Evolutionary conservation across 1,284 basidiomycete genomes (phyloP).

Genomic region (Ganoderma leucocontextum): DNA sequence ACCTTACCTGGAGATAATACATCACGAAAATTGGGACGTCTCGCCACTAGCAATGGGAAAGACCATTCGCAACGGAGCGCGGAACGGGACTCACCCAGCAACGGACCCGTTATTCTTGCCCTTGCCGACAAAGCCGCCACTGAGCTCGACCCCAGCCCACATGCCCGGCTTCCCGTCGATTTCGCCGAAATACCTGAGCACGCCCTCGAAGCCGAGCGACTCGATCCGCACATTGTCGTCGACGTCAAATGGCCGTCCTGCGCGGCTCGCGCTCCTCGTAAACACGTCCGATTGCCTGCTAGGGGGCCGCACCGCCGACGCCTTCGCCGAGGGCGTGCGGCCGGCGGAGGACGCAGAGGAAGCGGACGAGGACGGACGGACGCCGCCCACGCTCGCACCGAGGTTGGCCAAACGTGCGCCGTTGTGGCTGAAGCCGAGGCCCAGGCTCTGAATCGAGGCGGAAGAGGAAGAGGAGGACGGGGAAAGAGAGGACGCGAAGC

Average conservation of each 20-base stretch:
- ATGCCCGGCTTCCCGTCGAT: constrained; percentile 87
- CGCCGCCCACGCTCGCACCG: constrained; percentile 39
- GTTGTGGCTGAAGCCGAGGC: constrained; percentile 35
- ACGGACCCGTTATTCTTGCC: constrained; percentile 97
- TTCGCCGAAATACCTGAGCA: constrained; percentile 79
- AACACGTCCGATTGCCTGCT: constrained; percentile 72
- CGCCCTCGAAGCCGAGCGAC: constrained; percentile 86
- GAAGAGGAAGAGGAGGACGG: constrained; percentile 45
- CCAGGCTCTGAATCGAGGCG: constrained; percentile 2
- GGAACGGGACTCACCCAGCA: constrained; percentile 70
- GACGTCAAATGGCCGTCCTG: constrained; percentile 62
- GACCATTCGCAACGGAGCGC: not conserved
- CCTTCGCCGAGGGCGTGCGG: constrained; percentile 63
- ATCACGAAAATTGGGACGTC: not conserved
- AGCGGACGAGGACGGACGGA: constrained; percentile 48
- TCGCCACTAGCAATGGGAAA: not conserved
- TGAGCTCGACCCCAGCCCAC: constrained; percentile 94
- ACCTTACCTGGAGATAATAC: not conserved
- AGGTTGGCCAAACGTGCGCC: constrained; percentile 50
- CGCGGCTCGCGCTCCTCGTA: constrained; percentile 53
- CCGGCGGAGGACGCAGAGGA: constrained; percentile 54
- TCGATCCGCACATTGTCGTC: constrained; percentile 88
- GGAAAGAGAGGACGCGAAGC: constrained; percentile 55
- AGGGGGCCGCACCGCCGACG: constrained; percentile 54
- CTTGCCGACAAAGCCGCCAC: constrained; percentile 85